These are phyloP conservation scores for Colletotrichum trifolii DNA, from an alignment of 2,329 filamentous ascomycete genomes.

Conservation along the genomic window DNA sequence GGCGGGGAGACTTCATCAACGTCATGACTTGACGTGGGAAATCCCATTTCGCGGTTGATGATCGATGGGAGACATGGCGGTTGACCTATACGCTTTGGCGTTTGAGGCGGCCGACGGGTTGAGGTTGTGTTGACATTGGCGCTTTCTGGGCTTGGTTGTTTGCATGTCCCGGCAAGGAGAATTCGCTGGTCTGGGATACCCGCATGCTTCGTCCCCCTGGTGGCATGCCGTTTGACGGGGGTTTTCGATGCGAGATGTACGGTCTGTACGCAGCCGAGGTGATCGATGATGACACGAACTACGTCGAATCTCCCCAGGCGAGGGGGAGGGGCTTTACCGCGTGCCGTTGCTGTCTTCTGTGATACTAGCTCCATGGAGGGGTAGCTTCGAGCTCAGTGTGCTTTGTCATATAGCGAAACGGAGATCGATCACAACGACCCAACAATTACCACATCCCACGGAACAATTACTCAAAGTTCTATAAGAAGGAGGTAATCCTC, in stretches of 20 bases:
- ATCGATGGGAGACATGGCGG: conserved; percentile 14
- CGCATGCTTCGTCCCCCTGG: no score
- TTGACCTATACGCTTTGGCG: background rate
- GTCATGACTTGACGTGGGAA: conserved; percentile 32
- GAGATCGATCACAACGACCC: no score
- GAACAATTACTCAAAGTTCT: conserved; percentile 2
- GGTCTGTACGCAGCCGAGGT: background rate
- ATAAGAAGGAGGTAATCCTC: conserved; percentile 32
- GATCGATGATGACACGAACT: conserved; percentile 31
- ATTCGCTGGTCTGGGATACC: no score
- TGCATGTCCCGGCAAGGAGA: no score
- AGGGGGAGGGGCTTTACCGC: background rate
- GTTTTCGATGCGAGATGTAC: background rate
- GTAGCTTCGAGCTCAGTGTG: background rate
- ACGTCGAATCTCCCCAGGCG: background rate
- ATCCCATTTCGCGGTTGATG: conserved; percentile 8
- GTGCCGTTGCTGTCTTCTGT: background rate
- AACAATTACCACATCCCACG: no score
- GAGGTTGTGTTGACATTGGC: no score
- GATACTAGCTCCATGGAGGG: background rate
- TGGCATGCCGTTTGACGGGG: background rate
- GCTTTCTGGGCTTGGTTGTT: no score
- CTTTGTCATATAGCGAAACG: background rate
- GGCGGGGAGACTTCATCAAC: conserved; percentile 7
- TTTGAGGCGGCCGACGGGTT: no score